These are phyloP conservation scores for Spiromastix sp. DNA, from an alignment of 2,329 filamentous ascomycete species.

Conservation along the genomic window DNA sequence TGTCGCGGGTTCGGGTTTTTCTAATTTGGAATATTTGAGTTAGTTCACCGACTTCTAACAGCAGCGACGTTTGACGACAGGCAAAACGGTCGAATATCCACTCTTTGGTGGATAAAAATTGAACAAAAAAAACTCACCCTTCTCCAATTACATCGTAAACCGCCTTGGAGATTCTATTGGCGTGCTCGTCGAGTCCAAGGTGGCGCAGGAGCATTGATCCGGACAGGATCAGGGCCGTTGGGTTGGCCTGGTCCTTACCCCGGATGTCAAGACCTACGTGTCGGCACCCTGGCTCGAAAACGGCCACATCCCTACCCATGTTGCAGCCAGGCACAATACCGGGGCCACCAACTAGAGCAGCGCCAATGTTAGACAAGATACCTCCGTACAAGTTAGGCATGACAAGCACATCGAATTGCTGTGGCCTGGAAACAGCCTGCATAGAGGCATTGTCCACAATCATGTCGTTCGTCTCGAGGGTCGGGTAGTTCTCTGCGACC, in stretches of 20 bases:
- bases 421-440: conserved; percentile 92
- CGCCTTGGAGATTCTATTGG: conserved; percentile 87
- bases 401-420: conserved; percentile 99
- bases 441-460: conserved; percentile 99
- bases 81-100: background rate
- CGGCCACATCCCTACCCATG: conserved; percentile 96
- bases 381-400: conserved; percentile 99
- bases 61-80: background rate
- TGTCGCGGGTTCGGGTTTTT: conserved; percentile 81
- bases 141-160: conserved; percentile 76
- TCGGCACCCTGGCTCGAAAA: conserved; percentile 98
- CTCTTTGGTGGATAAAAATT: no score
- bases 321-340: conserved; percentile 98
- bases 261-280: conserved; percentile 99
- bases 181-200: conserved; percentile 93
- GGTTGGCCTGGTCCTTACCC: conserved; percentile 99
- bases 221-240: conserved; percentile 87
- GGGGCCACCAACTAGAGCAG: conserved; percentile 90
- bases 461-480: conserved; percentile 95
- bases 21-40: conserved; percentile 44
- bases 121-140: conserved; percentile 68
- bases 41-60: background rate
- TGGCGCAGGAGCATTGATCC: conserved; percentile 96
- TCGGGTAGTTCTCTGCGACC: conserved; percentile 89
- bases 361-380: conserved; percentile 97